phyloP scores from a whole-genome alignment of 106 monocot species.

The Dioscorea zingiberensis region DNA sequence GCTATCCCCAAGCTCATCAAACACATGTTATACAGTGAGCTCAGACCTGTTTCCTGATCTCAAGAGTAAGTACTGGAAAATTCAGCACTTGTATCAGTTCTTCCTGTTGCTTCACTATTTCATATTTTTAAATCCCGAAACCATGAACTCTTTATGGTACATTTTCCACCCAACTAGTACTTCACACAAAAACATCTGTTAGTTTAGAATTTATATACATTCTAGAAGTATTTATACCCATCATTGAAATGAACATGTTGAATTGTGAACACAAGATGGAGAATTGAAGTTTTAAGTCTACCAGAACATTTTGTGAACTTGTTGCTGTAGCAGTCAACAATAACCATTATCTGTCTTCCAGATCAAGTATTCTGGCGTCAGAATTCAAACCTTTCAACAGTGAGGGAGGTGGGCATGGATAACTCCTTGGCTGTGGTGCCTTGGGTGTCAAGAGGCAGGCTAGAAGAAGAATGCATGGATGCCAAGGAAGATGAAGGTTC shows the following conservation, averaged over 20 bases:
- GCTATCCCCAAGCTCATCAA: neutral
- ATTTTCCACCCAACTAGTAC: too few relatives aligned
- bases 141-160: too few relatives aligned
- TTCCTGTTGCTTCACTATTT: too few relatives aligned
- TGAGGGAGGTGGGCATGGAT: conserved; percentile 6
- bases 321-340: neutral
- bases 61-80: conserved; percentile 27
- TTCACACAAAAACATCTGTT: too few relatives aligned
- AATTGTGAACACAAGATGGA: too few relatives aligned
- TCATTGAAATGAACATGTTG: too few relatives aligned
- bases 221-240: too few relatives aligned
- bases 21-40: conserved; percentile 11
- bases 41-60: conserved; percentile 18
- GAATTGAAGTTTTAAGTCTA: too few relatives aligned
- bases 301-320: too few relatives aligned
- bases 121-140: too few relatives aligned
- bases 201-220: too few relatives aligned
- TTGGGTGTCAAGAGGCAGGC: conserved; percentile 17
- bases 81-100: neutral
- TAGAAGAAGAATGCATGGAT: conserved; percentile 34
- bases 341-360: conserved; percentile 7
- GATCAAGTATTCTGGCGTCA: conserved; percentile 18
- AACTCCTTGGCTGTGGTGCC: conserved; percentile 42
- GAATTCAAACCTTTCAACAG: neutral
- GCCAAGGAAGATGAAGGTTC: conserved; percentile 20